A percentile compares a stretch with the other conserved stretches of the same genome.
Conservation (phyloP, 1,284 basidiomycete species). For the Puccinia coronata region DNA sequence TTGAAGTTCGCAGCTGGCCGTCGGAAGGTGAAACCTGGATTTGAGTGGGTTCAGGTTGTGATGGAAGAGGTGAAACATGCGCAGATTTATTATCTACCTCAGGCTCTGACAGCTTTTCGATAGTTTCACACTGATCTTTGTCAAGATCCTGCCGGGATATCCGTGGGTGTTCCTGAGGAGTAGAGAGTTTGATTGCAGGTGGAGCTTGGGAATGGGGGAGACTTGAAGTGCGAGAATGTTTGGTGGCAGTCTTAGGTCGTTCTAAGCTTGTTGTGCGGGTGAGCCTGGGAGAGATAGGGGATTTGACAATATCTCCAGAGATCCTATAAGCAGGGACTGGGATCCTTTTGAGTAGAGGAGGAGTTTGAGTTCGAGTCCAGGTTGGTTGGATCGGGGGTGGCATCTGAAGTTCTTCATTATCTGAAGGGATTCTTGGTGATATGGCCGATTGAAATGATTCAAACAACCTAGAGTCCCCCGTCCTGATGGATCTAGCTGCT, state of each 20-base stretch:
- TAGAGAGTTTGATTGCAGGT: background rate
- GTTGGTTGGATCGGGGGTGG: background rate
- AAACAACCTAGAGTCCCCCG: slow-evolving; percentile 18
- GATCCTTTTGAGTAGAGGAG: slow-evolving; percentile 3
- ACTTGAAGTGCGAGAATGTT: slow-evolving; percentile 21
- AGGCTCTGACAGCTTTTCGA: slow-evolving; percentile 1
- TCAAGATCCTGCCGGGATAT: background rate
- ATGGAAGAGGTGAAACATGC: background rate
- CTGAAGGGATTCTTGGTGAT: background rate
- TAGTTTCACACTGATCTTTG: background rate
- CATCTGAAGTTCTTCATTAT: background rate
- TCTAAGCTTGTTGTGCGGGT: slow-evolving; percentile 8
- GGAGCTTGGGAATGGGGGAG: background rate
- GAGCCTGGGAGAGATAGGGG: background rate
- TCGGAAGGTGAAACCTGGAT: background rate
- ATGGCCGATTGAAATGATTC: slow-evolving; percentile 27
- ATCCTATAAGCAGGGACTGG: background rate
- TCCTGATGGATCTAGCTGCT: slow-evolving; percentile 21
- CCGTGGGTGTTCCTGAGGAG: background rate
- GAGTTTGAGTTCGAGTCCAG: background rate
- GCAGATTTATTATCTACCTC: background rate
- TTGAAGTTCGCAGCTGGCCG: background rate
- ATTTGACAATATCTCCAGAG: background rate
- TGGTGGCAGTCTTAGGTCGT: slow-evolving; percentile 6
- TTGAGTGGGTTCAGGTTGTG: background rate